Conservation (phyloP, 108 stramenopile species). For the Nitzschia sp. region DNA sequence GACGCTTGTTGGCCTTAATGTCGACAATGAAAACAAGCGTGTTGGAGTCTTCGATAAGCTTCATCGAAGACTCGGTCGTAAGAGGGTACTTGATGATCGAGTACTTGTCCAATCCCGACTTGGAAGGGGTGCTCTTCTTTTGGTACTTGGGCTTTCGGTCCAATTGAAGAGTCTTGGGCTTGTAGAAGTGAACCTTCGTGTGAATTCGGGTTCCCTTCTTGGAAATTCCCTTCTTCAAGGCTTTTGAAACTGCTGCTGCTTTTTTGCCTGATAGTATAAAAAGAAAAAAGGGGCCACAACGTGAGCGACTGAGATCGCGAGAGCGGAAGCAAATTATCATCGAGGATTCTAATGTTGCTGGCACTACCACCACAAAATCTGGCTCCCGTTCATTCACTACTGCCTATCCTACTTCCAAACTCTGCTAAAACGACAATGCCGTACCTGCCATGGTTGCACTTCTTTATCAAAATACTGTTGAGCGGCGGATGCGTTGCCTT, state of each 20-base stretch:
- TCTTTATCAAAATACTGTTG: neutral
- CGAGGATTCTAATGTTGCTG: too few species aligned
- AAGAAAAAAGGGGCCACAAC: neutral
- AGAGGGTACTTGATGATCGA: slow-evolving; percentile 98
- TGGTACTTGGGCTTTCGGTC: slow-evolving; percentile 91
- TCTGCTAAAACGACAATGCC: too few species aligned
- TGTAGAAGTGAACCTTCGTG: slow-evolving; percentile 99
- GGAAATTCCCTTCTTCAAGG: slow-evolving; percentile 90
- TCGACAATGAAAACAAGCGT: slow-evolving; percentile 99
- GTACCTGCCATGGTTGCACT: slow-evolving; percentile 31
- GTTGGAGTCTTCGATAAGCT: slow-evolving; percentile 99
- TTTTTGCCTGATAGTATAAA: slow-evolving; percentile 65
- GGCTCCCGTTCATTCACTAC: too few species aligned
- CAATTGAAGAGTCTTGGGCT: slow-evolving; percentile 90
- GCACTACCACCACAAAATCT: too few species aligned
- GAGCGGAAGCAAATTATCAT: neutral
- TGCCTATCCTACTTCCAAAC: too few species aligned
- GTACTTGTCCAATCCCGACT: slow-evolving; percentile 78
- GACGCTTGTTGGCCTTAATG: slow-evolving; percentile 98
- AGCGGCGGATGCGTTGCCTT: too few species aligned
- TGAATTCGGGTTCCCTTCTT: slow-evolving; percentile 97
- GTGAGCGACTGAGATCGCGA: neutral
- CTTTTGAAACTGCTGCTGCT: slow-evolving; percentile 87
- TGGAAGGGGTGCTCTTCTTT: slow-evolving; percentile 74
- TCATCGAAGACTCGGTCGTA: slow-evolving; percentile 99